phyloP scores from a whole-genome alignment of 225 moss, liverwort and hornwort species.

The Neckera pumila region DNA sequence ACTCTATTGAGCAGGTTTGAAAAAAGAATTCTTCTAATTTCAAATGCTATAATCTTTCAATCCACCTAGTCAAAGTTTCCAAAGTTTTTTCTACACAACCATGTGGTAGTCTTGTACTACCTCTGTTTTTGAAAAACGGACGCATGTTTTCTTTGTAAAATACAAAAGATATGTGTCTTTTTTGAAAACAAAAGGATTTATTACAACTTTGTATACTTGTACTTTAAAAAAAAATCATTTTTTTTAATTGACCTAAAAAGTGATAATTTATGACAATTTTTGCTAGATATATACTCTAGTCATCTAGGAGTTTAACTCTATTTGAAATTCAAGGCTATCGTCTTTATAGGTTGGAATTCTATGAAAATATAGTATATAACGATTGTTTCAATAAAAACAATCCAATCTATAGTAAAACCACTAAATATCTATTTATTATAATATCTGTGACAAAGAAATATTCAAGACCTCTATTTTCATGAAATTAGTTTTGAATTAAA shows the following conservation, averaged over 20 bases:
- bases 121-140: too few relatives aligned
- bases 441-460: too few relatives aligned
- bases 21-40: neutral
- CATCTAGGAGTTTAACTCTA: neutral
- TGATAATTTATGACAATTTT: neutral
- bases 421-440: neutral
- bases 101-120: neutral
- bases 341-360: neutral
- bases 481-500: too few relatives aligned
- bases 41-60: neutral
- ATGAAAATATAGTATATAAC: neutral
- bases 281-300: neutral
- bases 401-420: neutral
- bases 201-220: too few relatives aligned
- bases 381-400: neutral
- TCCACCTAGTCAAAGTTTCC: neutral
- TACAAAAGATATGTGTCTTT: too few relatives aligned
- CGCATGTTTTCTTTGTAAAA: too few relatives aligned
- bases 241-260: neutral
- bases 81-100: too few relatives aligned
- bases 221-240: neutral
- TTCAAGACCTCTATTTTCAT: too few relatives aligned
- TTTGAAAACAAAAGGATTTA: too few relatives aligned
- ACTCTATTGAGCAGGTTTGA: fast-evolving
- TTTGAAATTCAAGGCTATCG: neutral